Percentiles rank a stretch among this genome's conserved stretches.
Conservation (phyloP, 2,329 filamentous ascomycete genomes). For the Epichloe scottii region DNA sequence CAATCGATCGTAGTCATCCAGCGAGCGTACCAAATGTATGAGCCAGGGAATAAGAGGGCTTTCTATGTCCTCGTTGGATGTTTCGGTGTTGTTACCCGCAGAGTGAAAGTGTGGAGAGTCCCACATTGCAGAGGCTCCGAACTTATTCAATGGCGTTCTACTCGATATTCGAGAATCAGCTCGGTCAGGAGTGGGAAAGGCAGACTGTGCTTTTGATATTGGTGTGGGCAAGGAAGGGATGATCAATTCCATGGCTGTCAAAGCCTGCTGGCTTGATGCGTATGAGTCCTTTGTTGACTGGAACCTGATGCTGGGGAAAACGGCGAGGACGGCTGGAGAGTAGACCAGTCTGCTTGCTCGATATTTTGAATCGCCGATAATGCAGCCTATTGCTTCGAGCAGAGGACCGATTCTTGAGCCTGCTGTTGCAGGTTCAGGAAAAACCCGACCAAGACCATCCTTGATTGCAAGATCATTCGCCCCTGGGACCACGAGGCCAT, state of each 20-base stretch:
- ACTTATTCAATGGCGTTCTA: conserved; percentile 17
- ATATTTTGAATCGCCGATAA: conserved; percentile 69
- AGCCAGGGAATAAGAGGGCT: conserved; percentile 64
- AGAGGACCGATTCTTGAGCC: conserved; percentile 53
- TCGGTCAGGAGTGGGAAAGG: conserved; percentile 11
- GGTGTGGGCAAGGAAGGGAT: conserved; percentile 42
- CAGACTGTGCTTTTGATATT: conserved; percentile 19
- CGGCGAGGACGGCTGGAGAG: conserved; percentile 55
- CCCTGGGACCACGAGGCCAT: conserved; percentile 56
- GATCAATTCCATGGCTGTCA: conserved; percentile 51
- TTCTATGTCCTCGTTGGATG: conserved; percentile 46
- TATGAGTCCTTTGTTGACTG: conserved; percentile 33
- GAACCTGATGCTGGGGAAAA: conserved; percentile 51
- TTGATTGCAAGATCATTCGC: conserved; percentile 42
- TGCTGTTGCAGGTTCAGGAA: conserved; percentile 49
- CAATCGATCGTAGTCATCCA: conserved; percentile 45
- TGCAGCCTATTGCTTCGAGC: conserved; percentile 62
- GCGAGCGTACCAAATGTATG: conserved; percentile 47
- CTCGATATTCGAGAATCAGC: conserved; percentile 18
- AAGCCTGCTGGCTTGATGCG: conserved; percentile 24
- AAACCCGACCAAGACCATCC: conserved; percentile 40
- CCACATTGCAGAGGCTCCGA: conserved; percentile 17
- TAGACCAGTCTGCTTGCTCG: conserved; percentile 60
- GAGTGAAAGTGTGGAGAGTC: conserved; percentile 20
- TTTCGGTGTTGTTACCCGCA: conserved; percentile 16